phyloP scores from a whole-genome alignment of 2,329 filamentous ascomycete species.

The Anthostomella pinea region DNA sequence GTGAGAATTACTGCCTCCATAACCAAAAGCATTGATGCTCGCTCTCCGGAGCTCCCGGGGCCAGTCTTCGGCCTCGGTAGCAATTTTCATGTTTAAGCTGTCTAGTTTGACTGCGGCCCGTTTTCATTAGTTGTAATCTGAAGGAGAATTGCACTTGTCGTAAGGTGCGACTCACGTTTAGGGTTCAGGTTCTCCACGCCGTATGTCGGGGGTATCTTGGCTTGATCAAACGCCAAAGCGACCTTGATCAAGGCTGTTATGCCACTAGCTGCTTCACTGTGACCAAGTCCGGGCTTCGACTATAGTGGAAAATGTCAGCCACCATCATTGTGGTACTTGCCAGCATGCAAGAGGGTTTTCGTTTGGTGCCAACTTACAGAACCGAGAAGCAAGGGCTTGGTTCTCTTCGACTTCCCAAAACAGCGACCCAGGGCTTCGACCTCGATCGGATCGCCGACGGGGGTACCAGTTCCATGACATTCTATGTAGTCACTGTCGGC shows the following conservation, averaged over 20 bases:
- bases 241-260: too few species aligned
- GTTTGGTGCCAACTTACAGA: background rate
- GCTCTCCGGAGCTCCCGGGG: background rate
- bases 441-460: slow-evolving; percentile 26
- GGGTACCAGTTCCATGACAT: slow-evolving; percentile 26
- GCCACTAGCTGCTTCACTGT: too few species aligned
- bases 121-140: too few species aligned
- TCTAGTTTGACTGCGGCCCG: background rate
- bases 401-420: background rate
- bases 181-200: too few species aligned
- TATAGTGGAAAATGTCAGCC: too few species aligned
- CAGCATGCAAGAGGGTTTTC: background rate
- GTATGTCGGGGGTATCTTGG: too few species aligned
- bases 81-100: background rate
- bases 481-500: slow-evolving; percentile 13
- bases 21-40: slow-evolving; percentile 6
- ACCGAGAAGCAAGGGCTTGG: slow-evolving; percentile 1
- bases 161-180: too few species aligned
- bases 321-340: too few species aligned
- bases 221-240: too few species aligned
- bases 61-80: background rate
- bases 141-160: too few species aligned
- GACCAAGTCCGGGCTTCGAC: too few species aligned
- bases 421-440: slow-evolving; percentile 16
- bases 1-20: slow-evolving; percentile 5